Base-by-base conservation (phyloP, 2,329 filamentous ascomycete species). In the Aspergillus tubingensis region DNA sequence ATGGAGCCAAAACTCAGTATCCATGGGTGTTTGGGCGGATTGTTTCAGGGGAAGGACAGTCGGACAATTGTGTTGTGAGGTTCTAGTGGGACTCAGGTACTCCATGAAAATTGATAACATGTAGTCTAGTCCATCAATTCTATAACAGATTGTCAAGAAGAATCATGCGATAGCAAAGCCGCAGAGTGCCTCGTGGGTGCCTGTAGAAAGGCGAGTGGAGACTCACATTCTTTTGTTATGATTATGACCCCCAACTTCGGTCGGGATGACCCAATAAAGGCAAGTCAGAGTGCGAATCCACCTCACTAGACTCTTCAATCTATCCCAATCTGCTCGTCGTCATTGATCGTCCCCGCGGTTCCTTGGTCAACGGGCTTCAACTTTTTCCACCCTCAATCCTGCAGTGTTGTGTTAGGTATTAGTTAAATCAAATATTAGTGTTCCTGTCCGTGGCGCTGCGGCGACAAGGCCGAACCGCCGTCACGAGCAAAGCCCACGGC, bases 351-450 rank as follows among this genome's bases (percentile, higher is more conserved):
- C 58, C 43, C 17, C 36, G 41, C 36, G 32, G 56, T 63, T 62
- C 39, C 59, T 59, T 64, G 57, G 60, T 62, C 60, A 64, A 62
- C 60, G 38, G 30, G 43, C 43, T 25, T 54, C 38, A 43, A 30
- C 38, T 11, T 54, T 54, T 54, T 11, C 38, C 38, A 23, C 19
- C 38, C 10, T 44, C 41, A 44, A 44, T 44, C 41, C 19, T 21
- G 41, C 13, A 23, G 19, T 44, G 17, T 44, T 21, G 41, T 44
- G 17, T 44, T 21, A 32, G 30, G 10, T 32, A 13, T 32, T 30
- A 3, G 27, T 10, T 10, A 30, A 10, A 10, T 10, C 27, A 30
- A 11, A 4, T 8, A 11, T 30, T 36, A 36, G 32, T 36, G 19
- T 44, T 44, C 41, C 41, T 44, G 47, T 27, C 17, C 25, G 47